These are phyloP conservation scores for Hawksworthiomyces lignivorus DNA, from an alignment of 2,329 filamentous ascomycete species.

Conservation along the genomic window DNA sequence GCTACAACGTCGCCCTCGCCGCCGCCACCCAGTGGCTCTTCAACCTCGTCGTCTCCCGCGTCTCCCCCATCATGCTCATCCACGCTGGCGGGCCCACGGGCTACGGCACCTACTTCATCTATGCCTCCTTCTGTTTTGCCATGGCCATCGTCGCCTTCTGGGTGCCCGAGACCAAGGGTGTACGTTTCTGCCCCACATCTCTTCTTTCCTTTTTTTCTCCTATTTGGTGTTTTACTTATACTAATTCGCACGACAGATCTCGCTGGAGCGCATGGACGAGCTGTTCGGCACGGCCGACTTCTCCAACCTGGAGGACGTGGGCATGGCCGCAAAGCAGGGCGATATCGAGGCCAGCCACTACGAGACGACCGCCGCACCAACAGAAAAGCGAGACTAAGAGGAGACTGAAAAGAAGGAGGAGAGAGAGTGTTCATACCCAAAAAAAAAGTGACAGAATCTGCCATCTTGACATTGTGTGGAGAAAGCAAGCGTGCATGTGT, in stretches of 20 bases:
- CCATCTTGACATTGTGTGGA: too few relatives aligned
- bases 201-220: not conserved
- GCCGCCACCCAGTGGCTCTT: slow-evolving; percentile 58
- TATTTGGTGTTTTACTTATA: not conserved
- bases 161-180: slow-evolving; percentile 18
- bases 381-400: too few relatives aligned
- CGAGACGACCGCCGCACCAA: not conserved
- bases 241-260: slow-evolving; percentile 5
- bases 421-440: not conserved
- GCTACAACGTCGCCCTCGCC: slow-evolving; percentile 52
- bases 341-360: slow-evolving; percentile 8
- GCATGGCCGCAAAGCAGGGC: slow-evolving; percentile 9
- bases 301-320: slow-evolving; percentile 16
- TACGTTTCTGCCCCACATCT: not conserved
- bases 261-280: slow-evolving; percentile 21
- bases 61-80: slow-evolving; percentile 54
- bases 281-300: slow-evolving; percentile 18
- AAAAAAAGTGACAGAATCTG: too few relatives aligned
- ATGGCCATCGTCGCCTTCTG: slow-evolving; percentile 37
- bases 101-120: slow-evolving; percentile 48
- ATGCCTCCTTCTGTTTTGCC: slow-evolving; percentile 46
- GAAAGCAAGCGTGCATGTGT: too few relatives aligned
- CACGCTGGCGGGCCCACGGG: slow-evolving; percentile 16
- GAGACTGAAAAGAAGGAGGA: too few relatives aligned
- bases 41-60: slow-evolving; percentile 55